Evolutionary conservation across 352 stramenopile species (phyloP).

Genomic region (Pythium sp.): DNA sequence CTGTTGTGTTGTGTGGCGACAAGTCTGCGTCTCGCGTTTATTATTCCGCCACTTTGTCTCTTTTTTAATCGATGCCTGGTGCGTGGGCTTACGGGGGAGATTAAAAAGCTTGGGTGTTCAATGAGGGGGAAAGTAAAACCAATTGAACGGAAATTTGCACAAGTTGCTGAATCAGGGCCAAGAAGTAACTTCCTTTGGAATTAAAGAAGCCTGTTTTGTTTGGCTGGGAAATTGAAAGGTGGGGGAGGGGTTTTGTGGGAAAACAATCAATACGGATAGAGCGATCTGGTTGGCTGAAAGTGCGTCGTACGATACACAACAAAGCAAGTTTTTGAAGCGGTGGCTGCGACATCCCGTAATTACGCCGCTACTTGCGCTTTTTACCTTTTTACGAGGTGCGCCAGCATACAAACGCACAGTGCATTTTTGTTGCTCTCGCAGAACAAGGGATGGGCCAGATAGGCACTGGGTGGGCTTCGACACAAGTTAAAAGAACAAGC

Average conservation of each 20-base stretch:
- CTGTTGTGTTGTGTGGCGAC: slow-evolving; percentile 1
- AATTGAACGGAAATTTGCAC: background rate
- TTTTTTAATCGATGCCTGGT: slow-evolving; percentile 15
- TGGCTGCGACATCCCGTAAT: background rate
- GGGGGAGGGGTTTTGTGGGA: too few relatives aligned
- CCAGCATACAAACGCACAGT: too few relatives aligned
- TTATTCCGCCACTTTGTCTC: slow-evolving; percentile 6
- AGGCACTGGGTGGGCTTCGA: too few relatives aligned
- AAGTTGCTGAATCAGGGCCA: background rate
- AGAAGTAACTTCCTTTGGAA: background rate
- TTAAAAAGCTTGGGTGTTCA: slow-evolving; percentile 7
- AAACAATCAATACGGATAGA: background rate
- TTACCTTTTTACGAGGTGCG: background rate
- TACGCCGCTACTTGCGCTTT: background rate
- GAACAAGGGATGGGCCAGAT: too few relatives aligned
- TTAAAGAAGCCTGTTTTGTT: too few relatives aligned
- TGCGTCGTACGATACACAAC: background rate
- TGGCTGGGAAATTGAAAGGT: too few relatives aligned
- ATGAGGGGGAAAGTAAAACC: background rate
- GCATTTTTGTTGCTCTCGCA: too few relatives aligned
- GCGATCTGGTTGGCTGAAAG: slow-evolving; percentile 9
- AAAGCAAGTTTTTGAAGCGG: background rate
- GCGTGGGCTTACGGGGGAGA: slow-evolving; percentile 1
- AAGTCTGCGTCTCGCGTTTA: background rate
- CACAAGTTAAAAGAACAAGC: too few relatives aligned